A percentile compares a stretch with the other conserved stretches of the same genome.
These are phyloP conservation scores for Conticribra weissflogii DNA, from an alignment of 108 stramenopile genomes.

Conservation along the genomic window DNA sequence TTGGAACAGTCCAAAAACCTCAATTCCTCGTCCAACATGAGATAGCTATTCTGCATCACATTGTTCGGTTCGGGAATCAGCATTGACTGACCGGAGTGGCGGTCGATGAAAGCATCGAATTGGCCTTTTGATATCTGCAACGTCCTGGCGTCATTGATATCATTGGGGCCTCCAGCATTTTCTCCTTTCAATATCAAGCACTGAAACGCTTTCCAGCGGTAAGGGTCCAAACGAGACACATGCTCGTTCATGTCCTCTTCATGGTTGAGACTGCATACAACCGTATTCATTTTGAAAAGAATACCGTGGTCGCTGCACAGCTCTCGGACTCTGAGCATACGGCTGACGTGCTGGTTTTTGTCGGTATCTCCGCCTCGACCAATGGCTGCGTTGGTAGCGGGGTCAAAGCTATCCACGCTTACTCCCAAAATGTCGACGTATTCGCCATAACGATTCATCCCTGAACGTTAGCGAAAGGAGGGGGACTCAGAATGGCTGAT, in stretches of 20 bases:
- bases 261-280: conserved; percentile 46
- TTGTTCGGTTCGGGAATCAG: conserved; percentile 48
- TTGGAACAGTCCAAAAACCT: conserved; percentile 48
- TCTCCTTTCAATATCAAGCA: conserved; percentile 41
- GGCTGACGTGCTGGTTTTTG: conserved; percentile 38
- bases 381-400: conserved; percentile 40
- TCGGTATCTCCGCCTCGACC: conserved; percentile 31
- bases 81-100: conserved; percentile 18
- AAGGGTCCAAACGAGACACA: conserved; percentile 32
- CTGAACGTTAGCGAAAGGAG: not conserved
- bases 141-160: conserved; percentile 33
- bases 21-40: conserved; percentile 48
- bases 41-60: conserved; percentile 54
- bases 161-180: conserved; percentile 32
- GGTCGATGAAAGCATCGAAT: conserved; percentile 32
- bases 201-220: conserved; percentile 54
- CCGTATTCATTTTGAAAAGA: conserved; percentile 54
- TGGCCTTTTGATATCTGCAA: conserved; percentile 26
- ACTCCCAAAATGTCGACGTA: conserved; percentile 48
- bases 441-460: conserved; percentile 37
- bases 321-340: conserved; percentile 34
- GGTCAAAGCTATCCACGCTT: conserved; percentile 36
- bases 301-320: conserved; percentile 37
- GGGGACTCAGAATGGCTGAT: too few species aligned
- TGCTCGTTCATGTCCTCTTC: conserved; percentile 50